These are phyloP conservation scores for Diplosphaera chodatii DNA, from an alignment of 139 green algal genomes.

Conservation along the genomic window DNA sequence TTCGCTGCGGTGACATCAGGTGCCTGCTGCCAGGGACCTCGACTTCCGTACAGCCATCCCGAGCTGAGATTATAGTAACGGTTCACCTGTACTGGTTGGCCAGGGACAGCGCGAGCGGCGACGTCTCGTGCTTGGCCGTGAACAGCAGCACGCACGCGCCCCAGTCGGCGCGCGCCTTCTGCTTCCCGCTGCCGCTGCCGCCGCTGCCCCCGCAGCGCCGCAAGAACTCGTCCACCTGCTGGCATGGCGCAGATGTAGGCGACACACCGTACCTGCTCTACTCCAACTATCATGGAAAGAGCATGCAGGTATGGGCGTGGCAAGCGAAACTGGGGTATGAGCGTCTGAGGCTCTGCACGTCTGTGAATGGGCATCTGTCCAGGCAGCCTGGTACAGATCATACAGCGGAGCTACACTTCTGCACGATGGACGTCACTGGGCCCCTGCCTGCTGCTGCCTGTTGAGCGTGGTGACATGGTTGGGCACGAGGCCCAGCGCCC, in stretches of 20 bases:
- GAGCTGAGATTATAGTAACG: too few relatives aligned
- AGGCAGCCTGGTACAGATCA: too few relatives aligned
- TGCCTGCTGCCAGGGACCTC: not conserved
- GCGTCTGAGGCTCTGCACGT: too few relatives aligned
- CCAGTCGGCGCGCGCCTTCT: slow-evolving; percentile 33
- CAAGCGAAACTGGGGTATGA: too few relatives aligned
- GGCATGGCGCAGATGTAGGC: too few relatives aligned
- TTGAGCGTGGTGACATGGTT: slow-evolving; percentile 22
- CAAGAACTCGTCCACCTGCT: slow-evolving; percentile 21
- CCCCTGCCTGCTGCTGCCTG: not conserved
- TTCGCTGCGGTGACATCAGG: not conserved
- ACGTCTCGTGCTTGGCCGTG: slow-evolving; percentile 52
- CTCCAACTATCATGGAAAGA: too few relatives aligned
- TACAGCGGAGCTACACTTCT: too few relatives aligned
- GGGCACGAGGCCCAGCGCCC: slow-evolving; percentile 57
- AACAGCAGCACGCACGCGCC: slow-evolving; percentile 64
- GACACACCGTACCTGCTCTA: too few relatives aligned
- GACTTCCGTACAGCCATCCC: slow-evolving; percentile 9
- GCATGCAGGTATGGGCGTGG: too few relatives aligned
- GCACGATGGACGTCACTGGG: too few relatives aligned
- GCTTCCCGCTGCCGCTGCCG: slow-evolving; percentile 6
- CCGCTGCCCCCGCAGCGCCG: slow-evolving; percentile 3
- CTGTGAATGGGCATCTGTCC: too few relatives aligned
- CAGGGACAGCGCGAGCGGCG: slow-evolving; percentile 24
- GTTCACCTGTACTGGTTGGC: not conserved